A percentile compares a stretch with the other conserved stretches of the same genome.
These are phyloP conservation scores for Fusarium odoratissimum DNA, from an alignment of 2,329 filamentous ascomycete genomes.

Conservation along the genomic window DNA sequence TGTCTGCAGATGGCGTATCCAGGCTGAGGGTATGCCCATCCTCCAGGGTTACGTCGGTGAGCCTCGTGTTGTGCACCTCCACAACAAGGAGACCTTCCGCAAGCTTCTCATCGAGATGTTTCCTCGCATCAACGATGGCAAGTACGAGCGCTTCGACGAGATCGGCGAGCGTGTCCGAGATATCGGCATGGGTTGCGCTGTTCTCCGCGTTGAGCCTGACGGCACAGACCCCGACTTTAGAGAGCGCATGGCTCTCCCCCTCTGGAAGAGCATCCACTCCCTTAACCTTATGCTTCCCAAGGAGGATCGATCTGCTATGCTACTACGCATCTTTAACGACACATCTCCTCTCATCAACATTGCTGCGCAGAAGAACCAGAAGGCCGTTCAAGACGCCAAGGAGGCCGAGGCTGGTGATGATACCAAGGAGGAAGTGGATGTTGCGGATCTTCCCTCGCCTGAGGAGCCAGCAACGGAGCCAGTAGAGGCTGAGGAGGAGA, in stretches of 20 bases:
- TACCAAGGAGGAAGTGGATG: slow-evolving; percentile 45
- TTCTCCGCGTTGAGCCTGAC: slow-evolving; percentile 84
- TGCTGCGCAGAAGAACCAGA: slow-evolving; percentile 61
- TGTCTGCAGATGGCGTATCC: slow-evolving; percentile 93
- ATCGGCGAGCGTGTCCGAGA: slow-evolving; percentile 85
- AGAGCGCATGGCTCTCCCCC: slow-evolving; percentile 87
- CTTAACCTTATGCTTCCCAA: slow-evolving; percentile 98
- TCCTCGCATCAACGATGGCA: slow-evolving; percentile 82
- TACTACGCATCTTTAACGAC: slow-evolving; percentile 91
- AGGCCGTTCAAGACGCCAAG: slow-evolving; percentile 51
- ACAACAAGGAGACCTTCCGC: slow-evolving; percentile 81
- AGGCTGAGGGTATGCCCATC: slow-evolving; percentile 92
- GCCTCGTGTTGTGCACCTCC: slow-evolving; percentile 78
- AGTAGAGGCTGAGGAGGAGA: slow-evolving; percentile 17
- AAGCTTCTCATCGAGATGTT: slow-evolving; percentile 96
- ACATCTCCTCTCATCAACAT: slow-evolving; percentile 84
- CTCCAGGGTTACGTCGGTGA: slow-evolving; percentile 90
- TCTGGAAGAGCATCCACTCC: slow-evolving; percentile 93
- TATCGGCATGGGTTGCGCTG: slow-evolving; percentile 90
- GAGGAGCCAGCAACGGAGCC: slow-evolving; percentile 39
- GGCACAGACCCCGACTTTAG: slow-evolving; percentile 68
- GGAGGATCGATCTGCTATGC: slow-evolving; percentile 92
- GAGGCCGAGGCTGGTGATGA: slow-evolving; percentile 42
- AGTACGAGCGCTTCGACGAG: slow-evolving; percentile 82
- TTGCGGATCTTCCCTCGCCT: slow-evolving; percentile 54